Base-by-base conservation (phyloP, 2,329 filamentous ascomycete species). In the Colletotrichum phormii region DNA sequence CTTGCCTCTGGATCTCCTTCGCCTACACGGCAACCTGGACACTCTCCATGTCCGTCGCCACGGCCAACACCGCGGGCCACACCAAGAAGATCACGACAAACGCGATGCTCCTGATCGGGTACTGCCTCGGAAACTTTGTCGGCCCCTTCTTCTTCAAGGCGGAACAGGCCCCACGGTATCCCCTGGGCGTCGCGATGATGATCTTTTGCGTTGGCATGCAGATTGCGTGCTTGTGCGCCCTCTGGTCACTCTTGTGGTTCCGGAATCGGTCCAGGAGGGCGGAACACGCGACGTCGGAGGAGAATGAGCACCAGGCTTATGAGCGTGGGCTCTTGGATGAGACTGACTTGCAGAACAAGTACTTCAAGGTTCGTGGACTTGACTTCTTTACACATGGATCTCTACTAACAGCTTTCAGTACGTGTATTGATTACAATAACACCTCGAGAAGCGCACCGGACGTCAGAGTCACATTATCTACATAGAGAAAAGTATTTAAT, bases 31-130 rank as follows among this genome's bases (percentile, higher is more conserved):
- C 78, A 18, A 75, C 76, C 54, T 73, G 66, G 66, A 71, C 69
- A 37, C 58, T 71, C 2, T 68, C 69, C 64, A 71, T 71, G 69
- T 71, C 69, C 18, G 68, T 71, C 18, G 90, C 93, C 67, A 86
- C 93, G 6, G 90, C 88, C 8, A 94, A 94, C 79, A 93, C 90
- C 0, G 92, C 86, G 0, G 92, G 92, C 5, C 89, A 87, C 15
- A 93, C 91, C 4, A 93, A 94, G 80, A 92, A 91, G 77, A 85
- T 89, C 59, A 86, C 90, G 46, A 91, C 92, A 84, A 88, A 90
- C 0, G 86, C 88, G 0, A 63, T 64, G 58, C 58, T 72, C 0
- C 58, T 70, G n/a, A 70, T 72, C 8, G 69, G 64, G 4, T 72
- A 68, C 58, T 72, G 70, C 1, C 58, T 72, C 31, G 92, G 92